Base-by-base conservation (phyloP, 495 filamentous ascomycete species). In the Lasiosphaeria hispida region DNA sequence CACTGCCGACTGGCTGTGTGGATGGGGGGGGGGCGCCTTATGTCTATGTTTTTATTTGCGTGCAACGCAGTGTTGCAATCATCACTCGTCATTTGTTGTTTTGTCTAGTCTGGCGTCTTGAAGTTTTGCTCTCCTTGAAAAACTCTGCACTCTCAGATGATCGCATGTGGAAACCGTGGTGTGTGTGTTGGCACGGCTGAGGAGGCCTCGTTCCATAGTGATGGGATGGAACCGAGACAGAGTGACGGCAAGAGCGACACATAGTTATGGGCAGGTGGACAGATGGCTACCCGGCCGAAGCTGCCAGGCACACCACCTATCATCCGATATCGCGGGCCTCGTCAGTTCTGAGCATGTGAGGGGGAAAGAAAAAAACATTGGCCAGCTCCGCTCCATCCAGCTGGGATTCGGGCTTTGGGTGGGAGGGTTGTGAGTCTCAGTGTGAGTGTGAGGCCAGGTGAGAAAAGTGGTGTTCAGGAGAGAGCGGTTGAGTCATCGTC, bases 401-500 rank as follows among this genome's bases (percentile, higher is more conserved):
- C 23, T 30, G 23, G 23, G 23, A 30, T 2, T 30, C 23, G 23
- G 23, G 23, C 23, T 30, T 30, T 30, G 23, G 23, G 23, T 5
- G 23, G 23, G 23, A 30, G 23, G 23, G 23, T 30, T 5, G 23
- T 30, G 23, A 30, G 23, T 30, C 2, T 30, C 15, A 41, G 39
- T 41, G 11, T 41, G 39, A 13, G 15, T 13, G 11, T 7, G 3
- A 41, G 39, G 39, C 11, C 39, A 15, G 7, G 39, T 19, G 43
- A 47, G 41, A 47, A 47, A 47, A 47, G 43, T 18, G 11, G 19
- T 44, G 41, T n/a, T 7, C 13, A 49, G 44, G 44, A 40, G 55
- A 33, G 30, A 18, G 17, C 10, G 47, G 52, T 60, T 60, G 58
- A 60, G 19, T 60, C 58, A 60, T 55, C 41, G 51, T 55, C 34